These are phyloP conservation scores for Magnusiomyces suaveolens DNA, from an alignment of 1,139 yeast genomes.

Conservation along the genomic window DNA sequence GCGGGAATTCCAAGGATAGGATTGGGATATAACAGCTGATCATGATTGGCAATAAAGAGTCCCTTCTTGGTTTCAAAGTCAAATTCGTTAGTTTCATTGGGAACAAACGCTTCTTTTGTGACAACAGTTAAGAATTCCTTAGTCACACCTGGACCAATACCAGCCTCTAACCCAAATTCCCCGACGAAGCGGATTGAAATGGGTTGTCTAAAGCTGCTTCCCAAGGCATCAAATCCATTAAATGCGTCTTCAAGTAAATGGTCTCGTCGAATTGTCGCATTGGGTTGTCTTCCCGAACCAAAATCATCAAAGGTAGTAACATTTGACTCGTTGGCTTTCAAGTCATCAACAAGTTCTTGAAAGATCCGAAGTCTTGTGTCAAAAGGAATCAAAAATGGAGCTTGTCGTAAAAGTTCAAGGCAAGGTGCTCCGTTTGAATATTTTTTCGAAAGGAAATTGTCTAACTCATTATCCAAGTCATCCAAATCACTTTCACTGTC, in stretches of 20 bases:
- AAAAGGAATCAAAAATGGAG: constrained; percentile 77
- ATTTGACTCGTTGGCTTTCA: constrained; percentile 18
- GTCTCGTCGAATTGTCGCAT: constrained; percentile 60
- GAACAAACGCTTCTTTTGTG: constrained; percentile 55
- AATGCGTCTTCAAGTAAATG: constrained; percentile 66
- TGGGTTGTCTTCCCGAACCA: constrained; percentile 23
- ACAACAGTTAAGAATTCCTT: constrained; percentile 79
- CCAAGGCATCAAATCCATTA: constrained; percentile 41
- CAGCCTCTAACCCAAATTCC: constrained; percentile 72
- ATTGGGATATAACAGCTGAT: constrained; percentile 66
- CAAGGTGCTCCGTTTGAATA: constrained; percentile 24
- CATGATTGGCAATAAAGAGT: constrained; percentile 45
- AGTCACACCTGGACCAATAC: constrained; percentile 94
- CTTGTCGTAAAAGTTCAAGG: constrained; percentile 46
- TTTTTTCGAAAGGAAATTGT: not conserved
- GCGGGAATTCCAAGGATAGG: constrained; percentile 41
- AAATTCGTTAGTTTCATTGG: constrained; percentile 26
- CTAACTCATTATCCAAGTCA: not conserved
- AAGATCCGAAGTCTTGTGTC: constrained; percentile 63
- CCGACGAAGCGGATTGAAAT: constrained; percentile 60
- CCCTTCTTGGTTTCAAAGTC: constrained; percentile 22
- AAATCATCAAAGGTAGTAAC: constrained; percentile 15
- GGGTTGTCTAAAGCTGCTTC: constrained; percentile 46
- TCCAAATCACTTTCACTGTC: constrained; percentile 6
- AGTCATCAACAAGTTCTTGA: constrained; percentile 44